Evolutionary conservation across 257 asterid species (phyloP), one percentile per base, ranked within the genome.

Genomic region (Nicotiana tabacum): DNA sequence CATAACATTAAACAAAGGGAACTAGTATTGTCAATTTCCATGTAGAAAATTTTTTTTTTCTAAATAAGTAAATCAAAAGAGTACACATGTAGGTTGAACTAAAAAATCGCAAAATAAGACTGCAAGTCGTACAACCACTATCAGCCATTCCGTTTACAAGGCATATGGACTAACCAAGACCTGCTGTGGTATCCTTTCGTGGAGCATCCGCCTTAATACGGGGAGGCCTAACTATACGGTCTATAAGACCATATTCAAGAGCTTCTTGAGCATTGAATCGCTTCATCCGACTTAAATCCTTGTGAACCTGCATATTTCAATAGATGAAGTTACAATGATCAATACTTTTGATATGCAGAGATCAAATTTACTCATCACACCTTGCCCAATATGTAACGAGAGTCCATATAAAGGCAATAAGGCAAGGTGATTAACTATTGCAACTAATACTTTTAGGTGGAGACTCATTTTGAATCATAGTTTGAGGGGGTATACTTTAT

Each of bases 201-300:
- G 89, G 90, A 46, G 91, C 90, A 81, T 90, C 91, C 11, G 89
- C 85, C 84, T 89, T 85, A 60, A 89, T 77, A 55, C 92, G 91
- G n/a, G 92, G 79, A 29, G 99, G 97, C 88, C 97, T 89, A 10
- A 90, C 90, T 81, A 94, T 85, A 61, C 92, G 88, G 86, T 96
- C 99, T 43, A 96, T 91, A 81, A 95, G 92, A 68, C 99, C 99
- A 72, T 94, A 96, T 66, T 92, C 98, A 67, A 96, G 91, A 57
- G 98, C 99, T 87, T 92, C 95, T 72, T 91, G 92, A 67, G 98
- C 90, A 82, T 85, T 90, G 82, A 94, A 94, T 4, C 90, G 88
- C 91, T 92, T 93, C 91, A 87, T 58, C 46, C 95, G 88, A 70
- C 92, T 77, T 56, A 96, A 87, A 89, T 96, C 99, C 83, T 88